Evolutionary conservation across 306 rosid genomes (phyloP).

Genomic region (Vigna trinervia): DNA sequence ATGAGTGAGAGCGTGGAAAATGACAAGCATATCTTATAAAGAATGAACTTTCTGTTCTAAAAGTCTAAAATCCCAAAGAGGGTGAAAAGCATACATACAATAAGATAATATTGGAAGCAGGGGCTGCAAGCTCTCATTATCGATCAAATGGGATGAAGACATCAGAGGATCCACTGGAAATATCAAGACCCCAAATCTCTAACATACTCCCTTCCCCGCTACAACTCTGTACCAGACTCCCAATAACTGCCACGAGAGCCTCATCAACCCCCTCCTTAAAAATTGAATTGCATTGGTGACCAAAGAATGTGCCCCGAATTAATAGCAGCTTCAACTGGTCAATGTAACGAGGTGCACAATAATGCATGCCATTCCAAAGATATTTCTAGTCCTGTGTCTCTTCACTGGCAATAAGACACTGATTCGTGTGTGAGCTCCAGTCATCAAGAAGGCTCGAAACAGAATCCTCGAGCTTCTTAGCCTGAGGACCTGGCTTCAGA

Average conservation of each 20-base stretch:
- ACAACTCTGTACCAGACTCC: slow-evolving; percentile 32
- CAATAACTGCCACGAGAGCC: slow-evolving; percentile 23
- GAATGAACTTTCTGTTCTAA: slow-evolving; percentile 45
- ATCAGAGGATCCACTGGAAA: slow-evolving; percentile 44
- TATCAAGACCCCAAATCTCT: slow-evolving; percentile 37
- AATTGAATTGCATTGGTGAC: slow-evolving; percentile 29
- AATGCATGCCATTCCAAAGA: slow-evolving; percentile 30
- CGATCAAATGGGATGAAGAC: slow-evolving; percentile 41
- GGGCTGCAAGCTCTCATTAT: slow-evolving; percentile 25
- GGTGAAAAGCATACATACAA: slow-evolving; percentile 45
- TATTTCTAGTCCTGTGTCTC: slow-evolving; percentile 29
- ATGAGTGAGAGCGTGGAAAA: background rate
- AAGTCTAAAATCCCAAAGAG: background rate
- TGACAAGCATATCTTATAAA: slow-evolving; percentile 33
- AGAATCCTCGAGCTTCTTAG: slow-evolving; percentile 71
- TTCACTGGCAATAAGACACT: slow-evolving; percentile 62
- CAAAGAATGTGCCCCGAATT: slow-evolving; percentile 46
- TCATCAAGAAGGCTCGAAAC: slow-evolving; percentile 70
- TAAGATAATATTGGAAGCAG: slow-evolving; percentile 43
- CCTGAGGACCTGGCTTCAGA: slow-evolving; percentile 69
- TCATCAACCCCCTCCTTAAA: slow-evolving; percentile 28
- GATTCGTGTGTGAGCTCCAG: slow-evolving; percentile 69
- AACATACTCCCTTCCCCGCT: slow-evolving; percentile 29
- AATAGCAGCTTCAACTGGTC: slow-evolving; percentile 25
- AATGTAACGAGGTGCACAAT: slow-evolving; percentile 27